phyloP scores from a whole-genome alignment of 208 protist species.

The Acanthamoeba polyphaga region DNA sequence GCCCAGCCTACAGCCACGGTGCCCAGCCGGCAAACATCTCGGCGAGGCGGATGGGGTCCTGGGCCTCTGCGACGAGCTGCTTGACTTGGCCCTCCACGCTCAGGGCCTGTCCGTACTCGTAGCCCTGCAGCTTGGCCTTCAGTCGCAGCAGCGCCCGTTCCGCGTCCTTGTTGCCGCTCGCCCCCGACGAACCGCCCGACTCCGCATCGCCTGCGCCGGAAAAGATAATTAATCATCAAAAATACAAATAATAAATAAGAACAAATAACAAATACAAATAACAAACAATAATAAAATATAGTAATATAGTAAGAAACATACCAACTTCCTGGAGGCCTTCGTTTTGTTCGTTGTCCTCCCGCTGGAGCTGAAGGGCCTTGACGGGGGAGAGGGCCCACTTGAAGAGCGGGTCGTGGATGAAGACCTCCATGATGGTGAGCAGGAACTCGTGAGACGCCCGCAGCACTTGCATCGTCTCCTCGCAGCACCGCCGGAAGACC shows the following conservation, averaged over 20 bases:
- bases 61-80: slow-evolving; percentile 80
- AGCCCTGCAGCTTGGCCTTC: slow-evolving; percentile 81
- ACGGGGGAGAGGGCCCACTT: slow-evolving; percentile 90
- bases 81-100: slow-evolving; percentile 79
- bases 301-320: too few relatives aligned
- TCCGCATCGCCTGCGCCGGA: not conserved
- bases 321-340: slow-evolving; percentile 27
- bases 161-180: slow-evolving; percentile 80
- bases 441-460: slow-evolving; percentile 90
- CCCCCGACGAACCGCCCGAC: slow-evolving; percentile 27
- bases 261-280: too few relatives aligned
- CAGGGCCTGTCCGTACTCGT: slow-evolving; percentile 79
- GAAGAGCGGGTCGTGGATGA: slow-evolving; percentile 97
- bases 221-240: too few relatives aligned
- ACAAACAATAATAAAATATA: too few relatives aligned
- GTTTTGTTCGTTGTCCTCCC: slow-evolving; percentile 23
- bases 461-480: slow-evolving; percentile 93
- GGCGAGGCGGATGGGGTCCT: slow-evolving; percentile 61
- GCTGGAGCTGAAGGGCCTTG: slow-evolving; percentile 60
- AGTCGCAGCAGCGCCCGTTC: slow-evolving; percentile 80
- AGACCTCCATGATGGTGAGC: slow-evolving; percentile 94
- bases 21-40: slow-evolving; percentile 82
- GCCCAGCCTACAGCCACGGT: slow-evolving; percentile 77
- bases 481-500: slow-evolving; percentile 93
- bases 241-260: too few relatives aligned